Conservation (phyloP, 1,284 basidiomycete genomes). For the Neonothopanus nambi region DNA sequence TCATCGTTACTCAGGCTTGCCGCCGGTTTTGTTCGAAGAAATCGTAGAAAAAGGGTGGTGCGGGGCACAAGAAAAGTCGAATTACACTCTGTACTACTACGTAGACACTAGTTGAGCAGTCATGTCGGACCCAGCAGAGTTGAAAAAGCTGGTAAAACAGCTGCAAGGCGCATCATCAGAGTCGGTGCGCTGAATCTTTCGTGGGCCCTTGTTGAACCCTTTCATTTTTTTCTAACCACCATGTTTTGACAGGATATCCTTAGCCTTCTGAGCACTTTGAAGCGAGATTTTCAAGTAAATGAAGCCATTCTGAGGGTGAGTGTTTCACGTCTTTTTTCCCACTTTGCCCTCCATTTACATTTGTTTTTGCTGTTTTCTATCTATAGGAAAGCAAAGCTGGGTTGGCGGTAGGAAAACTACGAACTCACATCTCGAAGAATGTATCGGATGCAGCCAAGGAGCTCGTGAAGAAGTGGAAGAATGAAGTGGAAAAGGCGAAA, state of each 20-base stretch:
- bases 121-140: conserved; percentile 56
- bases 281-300: conserved; percentile 78
- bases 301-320: conserved; percentile 87
- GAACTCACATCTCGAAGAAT: conserved; percentile 70
- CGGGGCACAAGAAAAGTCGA: not conserved
- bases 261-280: conserved; percentile 70
- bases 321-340: conserved; percentile 36
- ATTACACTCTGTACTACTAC: not conserved
- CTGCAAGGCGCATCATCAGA: conserved; percentile 62
- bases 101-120: conserved; percentile 21
- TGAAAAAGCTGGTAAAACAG: conserved; percentile 80
- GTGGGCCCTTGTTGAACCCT: conserved; percentile 41
- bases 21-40: not conserved
- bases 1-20: not conserved
- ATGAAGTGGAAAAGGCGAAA: conserved; percentile 77
- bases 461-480: conserved; percentile 91
- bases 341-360: conserved; percentile 12
- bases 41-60: not conserved
- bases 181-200: conserved; percentile 52
- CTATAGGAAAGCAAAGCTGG: conserved; percentile 88
- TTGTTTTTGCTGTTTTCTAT: conserved; percentile 13
- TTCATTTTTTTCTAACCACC: conserved; percentile 34
- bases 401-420: conserved; percentile 89
- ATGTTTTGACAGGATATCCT: conserved; percentile 63
- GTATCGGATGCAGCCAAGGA: conserved; percentile 89